Percentiles rank a stretch among this genome's conserved stretches.
phyloP scores from a whole-genome alignment of 2,329 filamentous ascomycete species.

The Xylaria sp. region DNA sequence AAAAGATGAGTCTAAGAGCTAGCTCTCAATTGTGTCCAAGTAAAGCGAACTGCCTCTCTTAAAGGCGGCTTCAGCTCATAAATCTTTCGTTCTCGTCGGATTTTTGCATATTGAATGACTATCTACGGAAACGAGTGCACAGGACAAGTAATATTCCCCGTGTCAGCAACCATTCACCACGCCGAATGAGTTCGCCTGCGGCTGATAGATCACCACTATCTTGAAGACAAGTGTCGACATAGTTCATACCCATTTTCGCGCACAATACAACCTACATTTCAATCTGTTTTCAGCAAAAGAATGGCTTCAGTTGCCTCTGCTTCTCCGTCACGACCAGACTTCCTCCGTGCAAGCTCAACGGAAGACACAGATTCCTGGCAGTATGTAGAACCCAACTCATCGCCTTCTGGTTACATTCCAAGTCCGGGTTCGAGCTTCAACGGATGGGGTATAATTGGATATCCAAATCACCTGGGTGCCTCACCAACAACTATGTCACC shows the following conservation, averaged over 20 bases:
- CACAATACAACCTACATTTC: conserved; percentile 6
- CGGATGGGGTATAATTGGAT: conserved; percentile 61
- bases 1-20: conserved; percentile 24
- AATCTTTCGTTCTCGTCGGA: not conserved
- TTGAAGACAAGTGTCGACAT: not conserved
- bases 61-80: not conserved
- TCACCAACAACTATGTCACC: conserved; percentile 57
- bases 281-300: conserved; percentile 14
- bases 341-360: conserved; percentile 46
- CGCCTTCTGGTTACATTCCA: conserved; percentile 57
- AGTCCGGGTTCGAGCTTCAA: conserved; percentile 65
- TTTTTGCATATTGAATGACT: not conserved
- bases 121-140: not conserved
- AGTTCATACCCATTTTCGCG: not conserved
- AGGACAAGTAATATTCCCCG: not conserved
- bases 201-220: not conserved
- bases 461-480: conserved; percentile 49
- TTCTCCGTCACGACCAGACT: conserved; percentile 47
- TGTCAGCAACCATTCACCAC: not conserved
- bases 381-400: conserved; percentile 49
- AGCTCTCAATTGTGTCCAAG: conserved; percentile 13
- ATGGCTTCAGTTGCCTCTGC: conserved; percentile 52
- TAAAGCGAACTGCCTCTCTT: conserved; percentile 12
- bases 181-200: not conserved
- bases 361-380: conserved; percentile 52